Evolutionary conservation across 2,329 filamentous ascomycete genomes (phyloP).

Genomic region (Talaromyces sp.): DNA sequence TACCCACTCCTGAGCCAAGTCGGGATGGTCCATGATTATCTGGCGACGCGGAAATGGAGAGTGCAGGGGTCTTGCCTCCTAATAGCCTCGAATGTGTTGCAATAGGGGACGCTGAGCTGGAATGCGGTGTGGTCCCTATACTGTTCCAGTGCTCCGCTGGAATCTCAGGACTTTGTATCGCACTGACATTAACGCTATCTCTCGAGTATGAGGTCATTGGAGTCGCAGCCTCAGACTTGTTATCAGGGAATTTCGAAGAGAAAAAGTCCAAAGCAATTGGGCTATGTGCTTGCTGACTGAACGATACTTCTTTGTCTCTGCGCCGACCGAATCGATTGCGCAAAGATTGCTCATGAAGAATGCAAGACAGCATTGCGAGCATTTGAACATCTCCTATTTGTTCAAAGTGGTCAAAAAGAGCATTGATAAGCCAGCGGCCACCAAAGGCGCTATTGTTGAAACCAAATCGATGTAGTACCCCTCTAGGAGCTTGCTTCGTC

Average conservation of each 20-base stretch:
- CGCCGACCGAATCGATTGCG: conserved; percentile 28
- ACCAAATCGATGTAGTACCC: conserved; percentile 23
- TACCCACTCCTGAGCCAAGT: conserved; percentile 41
- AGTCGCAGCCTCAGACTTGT: conserved; percentile 42
- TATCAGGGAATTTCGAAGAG: conserved; percentile 38
- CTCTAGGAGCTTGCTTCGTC: conserved; percentile 33
- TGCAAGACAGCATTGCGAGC: conserved; percentile 63
- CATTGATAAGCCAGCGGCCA: conserved; percentile 53
- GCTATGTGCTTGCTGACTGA: conserved; percentile 43
- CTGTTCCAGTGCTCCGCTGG: conserved; percentile 51
- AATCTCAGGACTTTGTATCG: conserved; percentile 47
- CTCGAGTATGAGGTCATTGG: conserved; percentile 34
- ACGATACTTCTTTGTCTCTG: conserved; percentile 19
- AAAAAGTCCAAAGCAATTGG: conserved; percentile 49
- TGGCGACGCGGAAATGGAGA: conserved; percentile 42
- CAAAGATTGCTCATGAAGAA: conserved; percentile 52
- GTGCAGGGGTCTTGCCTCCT: conserved; percentile 42
- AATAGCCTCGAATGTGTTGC: conserved; percentile 42
- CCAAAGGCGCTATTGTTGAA: conserved; percentile 59
- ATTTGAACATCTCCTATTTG: conserved; percentile 60
- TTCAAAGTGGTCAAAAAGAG: conserved; percentile 60
- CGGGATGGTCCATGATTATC: conserved; percentile 39
- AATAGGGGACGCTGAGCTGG: conserved; percentile 52
- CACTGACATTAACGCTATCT: conserved; percentile 27
- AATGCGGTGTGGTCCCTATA: conserved; percentile 51